phyloP scores from a whole-genome alignment of 306 rosid species.

The Vigna angularis region DNA sequence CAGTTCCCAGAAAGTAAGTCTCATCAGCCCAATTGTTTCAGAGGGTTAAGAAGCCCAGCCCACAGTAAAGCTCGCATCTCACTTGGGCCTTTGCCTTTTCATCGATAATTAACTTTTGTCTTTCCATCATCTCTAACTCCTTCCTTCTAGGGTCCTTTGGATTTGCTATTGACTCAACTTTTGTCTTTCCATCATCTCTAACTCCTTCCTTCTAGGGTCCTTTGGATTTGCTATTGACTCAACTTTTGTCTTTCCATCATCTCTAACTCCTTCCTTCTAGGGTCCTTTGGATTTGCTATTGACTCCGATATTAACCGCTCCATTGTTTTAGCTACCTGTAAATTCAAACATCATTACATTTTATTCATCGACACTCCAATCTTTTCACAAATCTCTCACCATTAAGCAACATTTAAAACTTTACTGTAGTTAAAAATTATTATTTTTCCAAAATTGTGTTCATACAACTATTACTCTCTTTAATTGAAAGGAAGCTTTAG shows the following conservation, averaged over 20 bases:
- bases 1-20: conserved; percentile 90
- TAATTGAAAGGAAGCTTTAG: too few relatives aligned
- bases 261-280: conserved; percentile 57
- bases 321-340: conserved; percentile 70
- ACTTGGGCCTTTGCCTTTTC: conserved; percentile 63
- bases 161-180: conserved; percentile 51
- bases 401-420: too few relatives aligned
- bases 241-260: conserved; percentile 64
- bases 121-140: conserved; percentile 65
- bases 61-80: conserved; percentile 61
- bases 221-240: conserved; percentile 54
- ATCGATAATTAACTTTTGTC: conserved; percentile 58
- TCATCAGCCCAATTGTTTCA: conserved; percentile 72
- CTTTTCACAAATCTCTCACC: too few relatives aligned
- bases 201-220: conserved; percentile 64
- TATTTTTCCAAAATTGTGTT: too few relatives aligned
- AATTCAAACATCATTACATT: too few relatives aligned
- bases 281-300: conserved; percentile 62
- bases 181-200: conserved; percentile 67
- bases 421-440: too few relatives aligned
- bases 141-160: conserved; percentile 66
- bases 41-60: conserved; percentile 57
- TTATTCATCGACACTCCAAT: too few relatives aligned
- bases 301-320: conserved; percentile 55
- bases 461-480: too few relatives aligned